Conservation (phyloP, 306 rosid species). For the Quercus aquifolioides region DNA sequence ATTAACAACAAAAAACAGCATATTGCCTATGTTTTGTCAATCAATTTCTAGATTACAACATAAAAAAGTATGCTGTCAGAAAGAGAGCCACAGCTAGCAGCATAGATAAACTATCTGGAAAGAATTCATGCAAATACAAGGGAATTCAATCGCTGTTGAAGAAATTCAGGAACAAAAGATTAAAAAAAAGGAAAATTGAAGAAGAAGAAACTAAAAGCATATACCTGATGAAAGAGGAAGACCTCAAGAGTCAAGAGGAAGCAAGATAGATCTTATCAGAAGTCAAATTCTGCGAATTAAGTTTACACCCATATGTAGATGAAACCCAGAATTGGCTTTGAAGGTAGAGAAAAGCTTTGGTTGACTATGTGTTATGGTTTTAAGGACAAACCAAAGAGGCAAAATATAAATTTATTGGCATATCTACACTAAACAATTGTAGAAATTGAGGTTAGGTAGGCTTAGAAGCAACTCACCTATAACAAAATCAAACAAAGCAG, state of each 20-base stretch:
- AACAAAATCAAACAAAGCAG: conserved; percentile 1
- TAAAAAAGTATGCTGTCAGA: neutral
- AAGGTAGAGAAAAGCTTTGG: conserved; percentile 22
- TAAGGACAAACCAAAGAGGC: conserved; percentile 16
- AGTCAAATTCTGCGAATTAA: conserved; percentile 19
- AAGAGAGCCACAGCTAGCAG: neutral
- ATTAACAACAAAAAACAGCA: neutral
- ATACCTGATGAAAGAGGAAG: conserved; percentile 36
- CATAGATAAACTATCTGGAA: neutral
- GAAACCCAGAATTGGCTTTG: conserved; percentile 20
- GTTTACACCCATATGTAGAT: conserved; percentile 29
- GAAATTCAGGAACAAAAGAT: neutral
- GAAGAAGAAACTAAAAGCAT: conserved; percentile 5
- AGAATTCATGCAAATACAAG: neutral
- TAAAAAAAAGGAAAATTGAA: neutral
- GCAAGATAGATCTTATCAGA: conserved; percentile 6
- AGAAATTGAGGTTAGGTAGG: conserved; percentile 34
- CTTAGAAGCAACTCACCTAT: conserved; percentile 31
- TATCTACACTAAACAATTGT: conserved; percentile 8
- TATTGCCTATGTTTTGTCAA: neutral
- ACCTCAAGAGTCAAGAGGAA: conserved; percentile 21
- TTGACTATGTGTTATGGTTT: conserved; percentile 23
- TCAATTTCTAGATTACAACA: neutral
- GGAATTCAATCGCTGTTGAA: neutral
- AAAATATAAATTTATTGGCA: conserved; percentile 23